Evolutionary conservation across 805 yeast species (phyloP), one percentile per base, ranked within the genome.

Genomic region (Candida morakotiae): DNA sequence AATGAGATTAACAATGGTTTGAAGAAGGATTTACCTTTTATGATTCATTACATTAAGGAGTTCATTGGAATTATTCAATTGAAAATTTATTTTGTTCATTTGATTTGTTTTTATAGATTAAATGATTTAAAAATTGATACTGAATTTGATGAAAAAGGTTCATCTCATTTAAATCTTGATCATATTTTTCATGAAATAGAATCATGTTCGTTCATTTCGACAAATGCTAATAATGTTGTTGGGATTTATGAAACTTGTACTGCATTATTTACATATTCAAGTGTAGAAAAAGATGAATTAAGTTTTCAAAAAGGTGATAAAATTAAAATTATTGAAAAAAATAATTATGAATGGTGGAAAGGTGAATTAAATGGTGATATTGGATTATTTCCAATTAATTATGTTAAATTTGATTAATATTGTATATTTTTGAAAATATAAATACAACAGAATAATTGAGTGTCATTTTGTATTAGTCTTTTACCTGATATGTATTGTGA

Each of bases 11-110:
- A 75, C 47, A 42, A 48, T 4, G 35, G 45, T 3, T 55, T 78
- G 42, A 73, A 73, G 39, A 40, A 39, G 21, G 83, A 77, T 28
- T 47, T 79, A 1, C 81, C 82, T 0, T 34, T 42, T 3, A 69
- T 75, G 33, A 59, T 69, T 38, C 49, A n/a, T n/a, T n/a, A 69
- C 9, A 52, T 68, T 0, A 40, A 54, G 3, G 32, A 46, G 10
- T 48, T 69, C 17, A 47, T 67, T 27, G 48, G 52, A 4, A 17
- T 64, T 63, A 4, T 33, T 71, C 55, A 63, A 20, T 38, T 45
- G 2, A 47, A 59, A 39, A 39, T 62, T 10, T 75, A 62, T 42
- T 77, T 52, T 41, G 50, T 64, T 3, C 67, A 67, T 24, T 51
- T 70, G 22, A 47, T 61, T 5, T 50, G 60, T 19, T 28, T 51